Percentiles rank a stretch among this genome's conserved stretches.
Evolutionary conservation across 2,329 filamentous ascomycete genomes (phyloP).

Genomic region (Lojkania enalia): DNA sequence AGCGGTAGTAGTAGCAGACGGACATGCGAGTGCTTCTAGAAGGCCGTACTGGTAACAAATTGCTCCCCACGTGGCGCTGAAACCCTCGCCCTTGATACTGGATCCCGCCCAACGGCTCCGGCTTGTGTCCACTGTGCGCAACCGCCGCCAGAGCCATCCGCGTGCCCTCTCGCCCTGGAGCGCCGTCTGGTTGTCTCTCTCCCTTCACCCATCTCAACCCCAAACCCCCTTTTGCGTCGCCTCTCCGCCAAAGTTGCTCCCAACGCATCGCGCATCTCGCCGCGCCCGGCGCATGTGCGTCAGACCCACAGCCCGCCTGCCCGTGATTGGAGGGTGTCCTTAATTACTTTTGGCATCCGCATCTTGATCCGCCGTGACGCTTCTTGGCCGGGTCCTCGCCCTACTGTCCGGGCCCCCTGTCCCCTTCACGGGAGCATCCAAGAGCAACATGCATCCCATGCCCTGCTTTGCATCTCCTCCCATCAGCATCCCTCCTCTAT

Average conservation of each 20-base stretch:
- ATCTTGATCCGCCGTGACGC: neutral
- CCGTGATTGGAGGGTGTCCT: constrained; percentile 13
- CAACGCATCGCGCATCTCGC: constrained; percentile 4
- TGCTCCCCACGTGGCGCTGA: constrained; percentile 2
- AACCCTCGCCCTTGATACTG: neutral
- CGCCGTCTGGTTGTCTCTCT: neutral
- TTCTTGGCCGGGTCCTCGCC: neutral
- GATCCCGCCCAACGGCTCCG: neutral
- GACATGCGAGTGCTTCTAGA: too few species aligned
- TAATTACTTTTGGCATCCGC: constrained; percentile 12
- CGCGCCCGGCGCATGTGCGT: constrained; percentile 7
- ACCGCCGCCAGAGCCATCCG: neutral
- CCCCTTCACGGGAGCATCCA: neutral
- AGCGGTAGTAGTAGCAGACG: too few species aligned
- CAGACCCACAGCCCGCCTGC: constrained; percentile 8
- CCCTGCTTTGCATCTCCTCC: neutral
- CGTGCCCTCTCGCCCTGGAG: neutral
- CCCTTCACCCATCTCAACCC: neutral
- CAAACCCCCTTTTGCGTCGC: neutral
- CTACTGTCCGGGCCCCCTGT: neutral
- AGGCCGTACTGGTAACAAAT: too few species aligned
- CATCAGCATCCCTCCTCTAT: neutral
- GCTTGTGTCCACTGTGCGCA: neutral
- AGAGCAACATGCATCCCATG: neutral
- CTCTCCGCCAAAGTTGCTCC: neutral